Base-by-base conservation (phyloP, 2,329 filamentous ascomycete genomes). In the Cladophialophora psammophila region DNA sequence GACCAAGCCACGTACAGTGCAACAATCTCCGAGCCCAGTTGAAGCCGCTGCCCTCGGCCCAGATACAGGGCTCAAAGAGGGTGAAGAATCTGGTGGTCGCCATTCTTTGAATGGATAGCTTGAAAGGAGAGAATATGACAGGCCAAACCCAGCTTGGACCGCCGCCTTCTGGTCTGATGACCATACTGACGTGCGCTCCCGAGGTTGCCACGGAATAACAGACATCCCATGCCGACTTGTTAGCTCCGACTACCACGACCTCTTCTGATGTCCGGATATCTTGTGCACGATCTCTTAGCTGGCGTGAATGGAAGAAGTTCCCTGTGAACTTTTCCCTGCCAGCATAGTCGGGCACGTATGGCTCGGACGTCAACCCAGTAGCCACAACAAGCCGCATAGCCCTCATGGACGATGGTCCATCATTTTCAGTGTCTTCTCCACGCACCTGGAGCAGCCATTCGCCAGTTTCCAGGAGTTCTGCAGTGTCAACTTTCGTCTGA, bases 31-130 rank as follows among this genome's bases (percentile, higher is more conserved):
- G 79, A 1, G 83, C 71, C 9, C 75, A 74, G 15, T 36, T 15
- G 50, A 76, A 80, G 5, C 79, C 82, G 20, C 83, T 61, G 2
- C 18, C 85, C 1, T 83, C 80, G 4, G 88, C 89, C 88, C 90
- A 94, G 13, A 90, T 84, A 74, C 90, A 93, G 0, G 91, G 91
- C 60, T 86, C 89, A 77, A 94, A 88, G 88, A 89, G 93, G 1
- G 87, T 90, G 61, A 93, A 78, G 69, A 91, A 83, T 0, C 91
- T 87, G 0, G 86, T 90, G 36, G 86, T 85, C 3, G 90, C 84
- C 4, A 93, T 82, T 72, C 89, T 87, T 76, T 93, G 90, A 0
- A 92, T 79, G 84, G 86, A 88, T 65, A 84, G 84, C 75, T 89
- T 89, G n/a, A 91, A 74, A 31, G 59, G 59, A 50, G 45, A 50